Conservation (phyloP, 2,329 filamentous ascomycete genomes). For the Emericellopsis cladophorae region DNA sequence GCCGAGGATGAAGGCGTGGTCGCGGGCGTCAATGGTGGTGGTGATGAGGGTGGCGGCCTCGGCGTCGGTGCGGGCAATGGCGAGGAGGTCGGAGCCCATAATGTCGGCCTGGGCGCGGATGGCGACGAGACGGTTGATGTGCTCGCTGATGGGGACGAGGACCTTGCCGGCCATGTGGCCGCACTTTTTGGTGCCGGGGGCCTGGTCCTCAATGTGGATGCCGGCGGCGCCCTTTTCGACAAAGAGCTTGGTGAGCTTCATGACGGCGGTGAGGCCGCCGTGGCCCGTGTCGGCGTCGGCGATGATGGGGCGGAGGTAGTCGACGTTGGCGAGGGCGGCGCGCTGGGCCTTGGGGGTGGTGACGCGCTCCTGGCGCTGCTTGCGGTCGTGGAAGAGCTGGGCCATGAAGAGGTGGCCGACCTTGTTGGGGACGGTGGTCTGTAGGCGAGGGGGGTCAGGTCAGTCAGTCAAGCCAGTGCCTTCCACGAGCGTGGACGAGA, state of each 20-base stretch:
- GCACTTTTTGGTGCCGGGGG: conserved; percentile 97
- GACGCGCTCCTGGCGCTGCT: conserved; percentile 91
- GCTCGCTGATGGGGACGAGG: conserved; percentile 88
- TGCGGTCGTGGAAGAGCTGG: conserved; percentile 98
- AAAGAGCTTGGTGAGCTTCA: conserved; percentile 99
- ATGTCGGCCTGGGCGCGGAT: conserved; percentile 97
- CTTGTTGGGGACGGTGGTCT: conserved; percentile 98
- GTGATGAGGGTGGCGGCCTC: conserved; percentile 97
- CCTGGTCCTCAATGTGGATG: conserved; percentile 98
- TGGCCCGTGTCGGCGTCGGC: conserved; percentile 97
- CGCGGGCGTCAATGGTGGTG: conserved; percentile 87
- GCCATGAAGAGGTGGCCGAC: conserved; percentile 96
- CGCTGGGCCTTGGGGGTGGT: conserved; percentile 65
- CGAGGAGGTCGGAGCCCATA: conserved; percentile 86
- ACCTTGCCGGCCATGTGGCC: conserved; percentile 99
- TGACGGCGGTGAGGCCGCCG: conserved; percentile 92
- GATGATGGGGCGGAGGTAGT: conserved; percentile 92
- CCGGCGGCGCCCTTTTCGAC: conserved; percentile 92
- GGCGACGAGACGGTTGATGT: conserved; percentile 94
- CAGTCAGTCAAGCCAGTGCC: too few species aligned
- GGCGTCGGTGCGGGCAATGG: conserved; percentile 89
- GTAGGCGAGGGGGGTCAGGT: too few species aligned
- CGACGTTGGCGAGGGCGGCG: conserved; percentile 61
- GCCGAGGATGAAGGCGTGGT: conserved; percentile 89
- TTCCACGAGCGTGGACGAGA: too few species aligned